Percentiles rank a stretch among this genome's conserved stretches.
These are phyloP conservation scores for Dissophora ornata DNA, from an alignment of 192 early-diverging fungal species.

Conservation along the genomic window DNA sequence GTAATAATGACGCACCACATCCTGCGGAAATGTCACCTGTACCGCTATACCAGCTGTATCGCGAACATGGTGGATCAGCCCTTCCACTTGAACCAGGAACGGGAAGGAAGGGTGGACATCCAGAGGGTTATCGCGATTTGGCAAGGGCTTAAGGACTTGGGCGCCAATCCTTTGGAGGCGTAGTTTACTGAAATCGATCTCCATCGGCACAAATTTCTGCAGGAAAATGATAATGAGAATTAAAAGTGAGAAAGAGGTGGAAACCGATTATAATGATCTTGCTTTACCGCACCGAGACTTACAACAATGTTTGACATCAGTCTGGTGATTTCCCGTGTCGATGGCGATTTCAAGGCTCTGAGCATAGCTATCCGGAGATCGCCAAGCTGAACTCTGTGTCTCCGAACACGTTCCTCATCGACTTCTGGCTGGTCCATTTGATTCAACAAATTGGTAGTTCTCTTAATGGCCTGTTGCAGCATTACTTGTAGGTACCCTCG, in stretches of 20 bases:
- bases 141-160: constrained; percentile 13
- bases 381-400: constrained; percentile 19
- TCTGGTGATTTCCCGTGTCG: constrained; percentile 33
- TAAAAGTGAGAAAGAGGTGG: too few species aligned
- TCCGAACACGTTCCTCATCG: constrained; percentile 21
- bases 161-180: constrained; percentile 29
- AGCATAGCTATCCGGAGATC: constrained; percentile 52
- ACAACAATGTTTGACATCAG: constrained; percentile 39
- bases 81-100: constrained; percentile 46
- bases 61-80: constrained; percentile 16
- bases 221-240: too few species aligned
- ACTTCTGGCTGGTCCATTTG: constrained; percentile 41
- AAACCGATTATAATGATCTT: too few species aligned
- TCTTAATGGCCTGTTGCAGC: constrained; percentile 52
- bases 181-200: constrained; percentile 22
- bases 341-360: constrained; percentile 47
- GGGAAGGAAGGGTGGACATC: constrained; percentile 49
- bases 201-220: constrained; percentile 40
- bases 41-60: constrained; percentile 38
- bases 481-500: constrained; percentile 55
- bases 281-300: not conserved
- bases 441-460: constrained; percentile 46
- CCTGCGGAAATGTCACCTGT: constrained; percentile 39
- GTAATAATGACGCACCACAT: constrained; percentile 33
- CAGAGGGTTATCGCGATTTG: constrained; percentile 31